Percentiles rank a stretch among this genome's conserved stretches.
Evolutionary conservation across 192 early-diverging fungal genomes (phyloP).

Genomic region (Gryganskiella cystojenkinii): DNA sequence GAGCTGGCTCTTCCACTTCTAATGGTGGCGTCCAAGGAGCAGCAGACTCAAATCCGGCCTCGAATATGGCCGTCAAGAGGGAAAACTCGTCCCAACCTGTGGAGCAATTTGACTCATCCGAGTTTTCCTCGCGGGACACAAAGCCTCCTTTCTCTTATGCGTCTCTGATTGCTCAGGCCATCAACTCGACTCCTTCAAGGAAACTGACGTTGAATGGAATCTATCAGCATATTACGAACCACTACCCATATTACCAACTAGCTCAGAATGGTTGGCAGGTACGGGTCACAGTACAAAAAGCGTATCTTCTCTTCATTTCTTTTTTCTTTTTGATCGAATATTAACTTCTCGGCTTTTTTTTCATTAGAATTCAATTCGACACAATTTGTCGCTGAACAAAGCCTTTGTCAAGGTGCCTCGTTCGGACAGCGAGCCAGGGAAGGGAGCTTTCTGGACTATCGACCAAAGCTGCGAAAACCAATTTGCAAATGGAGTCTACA

Average conservation of each 20-base stretch:
- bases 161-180: constrained; percentile 84
- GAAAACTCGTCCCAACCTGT: not conserved
- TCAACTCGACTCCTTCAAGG: constrained; percentile 70
- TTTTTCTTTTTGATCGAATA: constrained; percentile 3
- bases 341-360: too few relatives aligned
- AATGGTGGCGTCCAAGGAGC: not conserved
- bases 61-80: not conserved
- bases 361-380: constrained; percentile 87
- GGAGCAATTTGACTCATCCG: constrained; percentile 28
- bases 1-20: not conserved
- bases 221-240: constrained; percentile 81
- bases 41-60: not conserved
- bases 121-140: constrained; percentile 45
- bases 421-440: constrained; percentile 86
- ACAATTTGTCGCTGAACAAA: constrained; percentile 86
- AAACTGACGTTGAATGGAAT: constrained; percentile 87
- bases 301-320: not conserved
- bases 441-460: constrained; percentile 87
- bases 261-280: constrained; percentile 77
- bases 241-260: constrained; percentile 83
- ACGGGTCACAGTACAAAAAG: too few relatives aligned
- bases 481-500: constrained; percentile 76
- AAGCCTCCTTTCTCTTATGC: constrained; percentile 91
- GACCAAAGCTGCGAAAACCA: constrained; percentile 67
- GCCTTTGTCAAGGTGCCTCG: constrained; percentile 82